Conservation (phyloP, 768 basidiomycete genomes). For the Psilocybe sp. region DNA sequence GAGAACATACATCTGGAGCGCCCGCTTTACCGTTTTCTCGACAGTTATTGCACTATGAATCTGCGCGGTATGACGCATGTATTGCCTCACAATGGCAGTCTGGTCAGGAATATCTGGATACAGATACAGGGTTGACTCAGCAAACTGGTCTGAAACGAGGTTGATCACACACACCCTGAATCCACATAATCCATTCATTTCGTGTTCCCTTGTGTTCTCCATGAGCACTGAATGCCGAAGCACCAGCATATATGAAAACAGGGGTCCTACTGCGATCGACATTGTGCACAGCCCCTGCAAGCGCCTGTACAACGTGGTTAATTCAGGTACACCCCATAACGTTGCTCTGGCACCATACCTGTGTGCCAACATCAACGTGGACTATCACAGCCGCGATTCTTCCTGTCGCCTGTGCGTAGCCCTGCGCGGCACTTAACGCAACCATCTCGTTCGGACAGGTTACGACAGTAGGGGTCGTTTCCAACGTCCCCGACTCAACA, state of each 20-base stretch:
- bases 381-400: slow-evolving; percentile 71
- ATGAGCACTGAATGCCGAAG: slow-evolving; percentile 55
- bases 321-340: neutral
- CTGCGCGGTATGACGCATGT: slow-evolving; percentile 67
- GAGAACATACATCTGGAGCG: slow-evolving; percentile 58
- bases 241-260: slow-evolving; percentile 70
- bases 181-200: slow-evolving; percentile 76
- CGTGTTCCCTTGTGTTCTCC: slow-evolving; percentile 59
- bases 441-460: slow-evolving; percentile 80
- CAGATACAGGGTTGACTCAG: neutral
- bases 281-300: slow-evolving; percentile 73
- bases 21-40: slow-evolving; percentile 49
- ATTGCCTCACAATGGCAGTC: slow-evolving; percentile 66
- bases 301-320: slow-evolving; percentile 36
- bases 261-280: slow-evolving; percentile 60
- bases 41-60: slow-evolving; percentile 53
- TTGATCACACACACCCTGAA: slow-evolving; percentile 46
- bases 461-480: slow-evolving; percentile 48
- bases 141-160: neutral
- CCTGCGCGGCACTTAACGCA: slow-evolving; percentile 69
- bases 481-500: slow-evolving; percentile 17
- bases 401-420: slow-evolving; percentile 63
- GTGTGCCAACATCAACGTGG: slow-evolving; percentile 71
- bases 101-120: slow-evolving; percentile 67
- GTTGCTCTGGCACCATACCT: slow-evolving; percentile 32